Evolutionary conservation across 1,284 basidiomycete species (phyloP), one percentile per base, ranked within the genome.

Genomic region (Tilletiopsis washingtonensis): DNA sequence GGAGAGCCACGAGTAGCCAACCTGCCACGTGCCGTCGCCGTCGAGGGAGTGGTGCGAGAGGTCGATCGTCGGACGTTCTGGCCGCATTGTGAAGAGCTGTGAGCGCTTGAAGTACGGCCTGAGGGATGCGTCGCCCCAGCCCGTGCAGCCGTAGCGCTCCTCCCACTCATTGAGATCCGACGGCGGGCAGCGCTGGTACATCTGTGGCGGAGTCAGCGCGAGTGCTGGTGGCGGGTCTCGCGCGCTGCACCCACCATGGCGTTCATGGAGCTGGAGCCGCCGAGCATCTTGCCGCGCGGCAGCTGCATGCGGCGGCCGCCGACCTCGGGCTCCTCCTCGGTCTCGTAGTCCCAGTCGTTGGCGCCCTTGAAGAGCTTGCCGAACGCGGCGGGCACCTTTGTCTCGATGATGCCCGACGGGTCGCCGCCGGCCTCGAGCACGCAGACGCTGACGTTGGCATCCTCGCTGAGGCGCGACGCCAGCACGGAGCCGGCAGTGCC

Each of bases 261-360:
- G 51, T 79, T 80, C 49, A 79, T 76, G 17, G 72, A 70, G 3
- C 75, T 75, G 0, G 66, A 73, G 0, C 78, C 78, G 3, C 78
- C 37, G n/a, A n/a, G n/a, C n/a, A n/a, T n/a, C n/a, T n/a, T n/a
- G 23, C 61, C 59, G 19, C 62, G 47, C 2, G 62, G 61, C 61
- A 58, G 64, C 47, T 57, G 58, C 45, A 59, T 51, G 50, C 59
- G 49, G 12, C 46, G 36, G 47, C 53, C 51, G 34, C 39, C 44
- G 36, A 66, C 49, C 4, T 52, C 15, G 23, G 48, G 4, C 51
- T 66, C 61, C 3, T 58, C 46, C 0, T 53, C 53, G 32, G 63
- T 66, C 48, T 58, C 56, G 46, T 66, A 66, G 49, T 63, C 54
- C 63, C 63, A 66, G 47, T 66, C 63, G 4, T 55, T 44, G 19